Evolutionary conservation across 495 filamentous ascomycete genomes (phyloP), one percentile per base, ranked within the genome.

Genomic region (Xylaria scruposa): DNA sequence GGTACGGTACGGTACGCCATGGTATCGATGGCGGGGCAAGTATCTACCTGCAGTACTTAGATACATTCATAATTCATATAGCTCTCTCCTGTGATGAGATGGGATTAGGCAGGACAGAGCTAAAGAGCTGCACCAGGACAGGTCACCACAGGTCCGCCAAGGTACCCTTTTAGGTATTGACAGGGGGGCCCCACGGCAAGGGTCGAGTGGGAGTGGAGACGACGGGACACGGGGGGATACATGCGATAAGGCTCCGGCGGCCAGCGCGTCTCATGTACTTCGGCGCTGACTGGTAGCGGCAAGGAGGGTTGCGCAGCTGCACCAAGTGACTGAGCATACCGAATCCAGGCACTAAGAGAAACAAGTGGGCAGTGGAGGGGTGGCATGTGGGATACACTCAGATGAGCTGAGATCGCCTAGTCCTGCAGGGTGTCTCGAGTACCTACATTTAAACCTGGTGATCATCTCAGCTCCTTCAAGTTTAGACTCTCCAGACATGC

Each of bases 321-420:
- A 38, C 21, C 63, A 53, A 38, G 44, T 31, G 62, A 65, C 62
- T 65, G 44, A 51, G 31, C 26, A 65, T 15, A 40, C 58, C 53
- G 3, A 60, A 60, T 38, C n/a, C 24, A 68, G 66, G 66, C 29
- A 56, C 49, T 44, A 19, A 38, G 58, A 6, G 21, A 38, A n/a
- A 38, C n/a, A 60, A 60, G n/a, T 29, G 36, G 33, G 31, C 17
- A 21, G 40, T 44, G 65, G 51, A 59, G 51, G 29, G 29, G 49
- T 42, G 66, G 36, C 65, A 68, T 59, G 66, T 68, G 66, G 53
- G 51, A 68, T 59, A 21, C 36, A 26, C 47, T 40, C 65, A 56
- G 63, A 66, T 66, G 63, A 51, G 63, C 44, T 66, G 46, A 36
- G 63, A 66, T 66, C 36, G 46, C 63, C 63, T 66, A 66, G 63